Conservation (phyloP, 495 filamentous ascomycete species). For the Neurospora pannonica region DNA sequence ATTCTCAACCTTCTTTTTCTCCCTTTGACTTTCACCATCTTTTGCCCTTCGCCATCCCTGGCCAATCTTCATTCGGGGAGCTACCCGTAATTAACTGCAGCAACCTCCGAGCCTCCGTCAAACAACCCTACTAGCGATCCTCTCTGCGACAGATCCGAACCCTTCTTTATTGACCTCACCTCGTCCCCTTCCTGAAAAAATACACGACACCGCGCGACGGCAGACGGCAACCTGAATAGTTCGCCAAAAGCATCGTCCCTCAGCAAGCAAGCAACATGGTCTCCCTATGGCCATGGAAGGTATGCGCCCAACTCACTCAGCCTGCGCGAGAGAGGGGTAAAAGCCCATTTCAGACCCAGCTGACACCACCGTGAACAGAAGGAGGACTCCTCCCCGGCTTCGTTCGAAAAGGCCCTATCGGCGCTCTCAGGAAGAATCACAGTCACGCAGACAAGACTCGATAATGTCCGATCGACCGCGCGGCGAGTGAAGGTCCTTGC, state of each 20-base stretch:
- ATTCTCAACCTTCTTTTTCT: not conserved
- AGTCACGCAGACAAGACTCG: slow-evolving; percentile 57
- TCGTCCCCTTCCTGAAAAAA: not conserved
- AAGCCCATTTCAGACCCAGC: slow-evolving; percentile 7
- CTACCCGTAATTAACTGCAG: not conserved
- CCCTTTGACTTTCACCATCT: not conserved
- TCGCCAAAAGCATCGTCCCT: not conserved
- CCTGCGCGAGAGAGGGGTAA: slow-evolving; percentile 4
- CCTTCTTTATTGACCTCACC: not conserved
- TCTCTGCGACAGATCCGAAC: not conserved
- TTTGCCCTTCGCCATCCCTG: not conserved
- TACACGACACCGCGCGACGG: not conserved
- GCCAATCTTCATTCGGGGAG: not conserved
- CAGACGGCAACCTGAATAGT: not conserved
- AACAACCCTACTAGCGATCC: not conserved
- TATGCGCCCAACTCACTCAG: slow-evolving; percentile 7
- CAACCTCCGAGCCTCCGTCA: not conserved
- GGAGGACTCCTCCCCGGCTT: slow-evolving; percentile 75
- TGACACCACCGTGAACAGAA: slow-evolving; percentile 38
- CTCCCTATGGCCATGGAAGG: slow-evolving; percentile 57
- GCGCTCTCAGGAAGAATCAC: slow-evolving; percentile 73
- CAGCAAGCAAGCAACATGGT: slow-evolving; percentile 48
- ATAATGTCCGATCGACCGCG: slow-evolving; percentile 56
- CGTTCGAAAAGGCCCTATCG: slow-evolving; percentile 84
- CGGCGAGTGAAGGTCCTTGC: slow-evolving; percentile 76